Percentiles rank a stretch among this genome's conserved stretches.
Evolutionary conservation across 108 stramenopile species (phyloP).

Genomic region (Bacterosira constricta): DNA sequence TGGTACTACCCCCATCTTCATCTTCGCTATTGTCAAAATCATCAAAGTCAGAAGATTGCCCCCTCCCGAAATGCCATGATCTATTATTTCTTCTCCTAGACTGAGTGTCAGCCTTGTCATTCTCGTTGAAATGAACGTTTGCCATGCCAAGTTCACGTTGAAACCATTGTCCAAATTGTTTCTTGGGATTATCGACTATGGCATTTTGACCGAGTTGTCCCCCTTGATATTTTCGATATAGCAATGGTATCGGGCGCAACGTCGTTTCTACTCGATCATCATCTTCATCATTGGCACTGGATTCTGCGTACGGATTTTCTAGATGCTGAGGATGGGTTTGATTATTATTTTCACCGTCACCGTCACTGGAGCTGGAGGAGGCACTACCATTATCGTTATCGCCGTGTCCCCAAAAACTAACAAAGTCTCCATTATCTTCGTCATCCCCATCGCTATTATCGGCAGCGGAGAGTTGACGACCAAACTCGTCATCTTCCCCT

Average conservation of each 20-base stretch:
- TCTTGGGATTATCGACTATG: background rate
- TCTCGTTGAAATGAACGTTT: background rate
- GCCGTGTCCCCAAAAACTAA: background rate
- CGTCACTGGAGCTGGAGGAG: background rate
- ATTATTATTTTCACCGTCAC: background rate
- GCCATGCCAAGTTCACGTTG: background rate
- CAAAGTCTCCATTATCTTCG: background rate
- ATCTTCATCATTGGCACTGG: background rate
- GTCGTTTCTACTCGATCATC: constrained; percentile 8
- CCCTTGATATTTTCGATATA: constrained; percentile 11
- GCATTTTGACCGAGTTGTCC: background rate
- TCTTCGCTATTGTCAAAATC: background rate
- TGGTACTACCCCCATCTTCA: background rate
- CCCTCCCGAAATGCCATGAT: background rate
- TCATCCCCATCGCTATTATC: background rate
- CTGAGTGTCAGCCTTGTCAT: background rate
- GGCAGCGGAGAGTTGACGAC: too few relatives aligned
- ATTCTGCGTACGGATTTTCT: background rate
- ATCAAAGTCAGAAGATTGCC: background rate
- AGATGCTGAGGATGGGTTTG: background rate
- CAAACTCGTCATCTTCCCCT: background rate
- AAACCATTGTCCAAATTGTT: constrained; percentile 6
- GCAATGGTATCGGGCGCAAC: constrained; percentile 6
- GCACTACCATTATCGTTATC: background rate
- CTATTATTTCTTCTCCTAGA: background rate